Base-by-base conservation (phyloP, 441 rosid species). In the Brassica hybrid region DNA sequence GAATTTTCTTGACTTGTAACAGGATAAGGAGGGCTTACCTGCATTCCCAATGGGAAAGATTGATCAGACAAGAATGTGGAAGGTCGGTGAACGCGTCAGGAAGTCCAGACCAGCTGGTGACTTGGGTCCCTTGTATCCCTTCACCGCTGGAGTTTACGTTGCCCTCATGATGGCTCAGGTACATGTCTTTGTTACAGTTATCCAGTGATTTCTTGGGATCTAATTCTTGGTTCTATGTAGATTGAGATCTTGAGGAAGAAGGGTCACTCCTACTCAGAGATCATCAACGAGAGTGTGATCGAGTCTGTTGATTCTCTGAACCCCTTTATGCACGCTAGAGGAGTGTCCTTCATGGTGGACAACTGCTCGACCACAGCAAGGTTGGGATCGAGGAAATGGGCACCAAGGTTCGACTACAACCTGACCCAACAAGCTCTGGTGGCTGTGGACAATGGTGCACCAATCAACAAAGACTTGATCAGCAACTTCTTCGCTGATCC, bases 131-230 rank as follows among this genome's bases (percentile, higher is more conserved):
- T 73, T 93, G 56, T 81, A 82, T 71, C 91, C 97, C 32, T 93
- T 95, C 82, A 95, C 99, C 1, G 98, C 97, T 6, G 99, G 98
- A 65, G 97, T 93, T 41, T 95, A 78, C 60, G 97, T 90, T 71
- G 98, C 99, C 63, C 80, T 93, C 57, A 95, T 93, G 99, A 93
- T 95, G 99, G 97, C 99, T 58, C 99, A 94, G 96, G 98, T 94
- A 48, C 17, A 82, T 60, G 66, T 45, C 21, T 69, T 19, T 64
- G 11, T 58, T 64, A 32, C 54, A 11, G 50, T 58, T 19, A n/a
- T 50, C 18, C 9, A 45, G 21, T 36, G 41, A 13, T 48, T 23
- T 65, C 9, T n/a, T 2, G 17, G 60, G 61, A 61, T 56, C 65
- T 65, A 43, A 75, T 12, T 34, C 14, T 45, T 74, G 64, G 69